A percentile compares a stretch with the other conserved stretches of the same genome.
phyloP scores from a whole-genome alignment of 164 flowering plant genomes.

The Warburgia ugandensis region DNA sequence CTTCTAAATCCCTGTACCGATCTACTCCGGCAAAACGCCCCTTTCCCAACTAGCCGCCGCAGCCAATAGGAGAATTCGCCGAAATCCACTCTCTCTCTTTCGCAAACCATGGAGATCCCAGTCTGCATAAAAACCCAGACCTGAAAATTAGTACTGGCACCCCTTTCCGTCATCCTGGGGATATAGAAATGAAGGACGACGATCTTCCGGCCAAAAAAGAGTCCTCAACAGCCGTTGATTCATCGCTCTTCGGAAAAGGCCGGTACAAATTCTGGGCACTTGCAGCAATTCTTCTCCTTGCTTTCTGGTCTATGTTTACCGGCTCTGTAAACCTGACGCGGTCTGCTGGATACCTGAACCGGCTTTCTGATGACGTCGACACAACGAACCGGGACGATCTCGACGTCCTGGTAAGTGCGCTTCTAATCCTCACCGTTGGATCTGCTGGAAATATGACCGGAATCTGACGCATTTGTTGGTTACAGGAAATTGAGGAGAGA shows the following conservation, averaged over 20 bases:
- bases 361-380: conserved; percentile 51
- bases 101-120: too few species aligned
- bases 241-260: conserved; percentile 50
- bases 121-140: too few species aligned
- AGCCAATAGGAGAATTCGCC: too few species aligned
- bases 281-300: conserved; percentile 75
- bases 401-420: conserved; percentile 63
- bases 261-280: conserved; percentile 93
- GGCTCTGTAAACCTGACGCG: conserved; percentile 88
- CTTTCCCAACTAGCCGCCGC: too few species aligned
- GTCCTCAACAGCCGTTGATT: conserved; percentile 33
- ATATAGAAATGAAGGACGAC: conserved; percentile 61
- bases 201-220: conserved; percentile 35
- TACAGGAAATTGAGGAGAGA: conserved; percentile 96
- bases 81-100: too few species aligned
- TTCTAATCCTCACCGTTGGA: background rate
- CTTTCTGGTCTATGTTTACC: conserved; percentile 98
- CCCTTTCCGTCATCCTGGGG: too few species aligned
- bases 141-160: too few species aligned
- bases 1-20: too few species aligned
- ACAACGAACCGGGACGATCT: conserved; percentile 63
- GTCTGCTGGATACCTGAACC: conserved; percentile 80
- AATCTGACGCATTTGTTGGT: conserved; percentile 1
- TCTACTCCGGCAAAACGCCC: too few species aligned
- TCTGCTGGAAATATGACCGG: background rate